Conservation (phyloP, 441 rosid genomes). For the Gossypium trilobum region DNA sequence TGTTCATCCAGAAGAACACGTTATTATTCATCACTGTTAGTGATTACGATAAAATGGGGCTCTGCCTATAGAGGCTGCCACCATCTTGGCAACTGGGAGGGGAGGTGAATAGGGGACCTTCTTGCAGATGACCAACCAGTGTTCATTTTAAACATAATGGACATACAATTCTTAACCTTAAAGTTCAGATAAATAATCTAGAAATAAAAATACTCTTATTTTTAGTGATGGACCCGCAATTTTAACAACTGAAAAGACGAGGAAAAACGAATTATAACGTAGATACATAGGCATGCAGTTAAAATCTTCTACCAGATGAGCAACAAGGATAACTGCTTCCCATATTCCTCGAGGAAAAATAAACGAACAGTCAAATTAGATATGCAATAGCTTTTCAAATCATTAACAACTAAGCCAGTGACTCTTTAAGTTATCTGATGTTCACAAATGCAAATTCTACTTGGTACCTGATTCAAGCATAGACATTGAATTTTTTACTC, state of each 20-base stretch:
- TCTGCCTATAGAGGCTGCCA: neutral
- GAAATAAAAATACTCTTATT: neutral
- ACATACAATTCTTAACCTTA: neutral
- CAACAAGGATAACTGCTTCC: neutral
- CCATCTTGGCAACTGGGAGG: neutral
- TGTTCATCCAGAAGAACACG: constrained; percentile 26
- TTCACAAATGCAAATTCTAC: neutral
- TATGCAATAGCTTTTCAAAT: neutral
- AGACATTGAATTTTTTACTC: neutral
- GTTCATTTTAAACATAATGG: neutral
- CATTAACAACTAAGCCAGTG: neutral
- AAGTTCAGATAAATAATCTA: neutral
- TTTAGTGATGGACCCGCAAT: neutral
- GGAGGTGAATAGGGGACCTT: neutral
- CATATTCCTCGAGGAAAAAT: neutral
- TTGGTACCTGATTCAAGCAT: neutral
- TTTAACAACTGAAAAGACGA: neutral
- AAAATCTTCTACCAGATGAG: neutral
- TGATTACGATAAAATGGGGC: neutral
- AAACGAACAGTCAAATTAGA: neutral
- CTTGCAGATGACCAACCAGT: neutral
- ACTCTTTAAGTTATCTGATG: neutral
- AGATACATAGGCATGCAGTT: neutral
- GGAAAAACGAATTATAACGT: neutral
- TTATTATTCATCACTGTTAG: neutral